Conservation (phyloP, 83 land plant species). For the Larix sibirica region DNA sequence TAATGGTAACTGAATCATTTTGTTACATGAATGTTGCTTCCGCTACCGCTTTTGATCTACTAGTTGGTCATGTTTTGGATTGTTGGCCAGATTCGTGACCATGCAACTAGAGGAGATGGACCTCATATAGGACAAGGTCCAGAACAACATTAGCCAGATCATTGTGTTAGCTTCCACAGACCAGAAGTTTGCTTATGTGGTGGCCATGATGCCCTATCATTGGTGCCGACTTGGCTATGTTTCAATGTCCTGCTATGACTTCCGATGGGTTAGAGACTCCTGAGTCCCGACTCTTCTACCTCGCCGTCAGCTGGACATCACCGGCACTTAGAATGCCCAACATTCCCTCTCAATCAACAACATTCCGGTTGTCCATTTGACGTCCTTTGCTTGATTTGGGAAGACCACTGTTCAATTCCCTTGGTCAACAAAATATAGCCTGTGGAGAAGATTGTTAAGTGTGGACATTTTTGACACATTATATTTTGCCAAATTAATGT, state of each 20-base stretch:
- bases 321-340: neutral
- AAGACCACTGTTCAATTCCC: too few species aligned
- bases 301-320: neutral
- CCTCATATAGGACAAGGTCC: neutral
- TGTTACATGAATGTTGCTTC: too few species aligned
- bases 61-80: too few species aligned
- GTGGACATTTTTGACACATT: too few species aligned
- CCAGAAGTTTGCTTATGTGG: neutral
- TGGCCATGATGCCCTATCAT: neutral
- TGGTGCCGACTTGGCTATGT: neutral
- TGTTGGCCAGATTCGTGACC: neutral
- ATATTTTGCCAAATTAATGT: too few species aligned
- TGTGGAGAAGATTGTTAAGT: too few species aligned
- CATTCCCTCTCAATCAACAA: neutral
- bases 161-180: neutral
- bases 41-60: too few species aligned
- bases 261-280: neutral
- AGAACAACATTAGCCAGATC: neutral
- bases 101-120: neutral
- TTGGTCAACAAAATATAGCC: too few species aligned
- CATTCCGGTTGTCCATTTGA: neutral
- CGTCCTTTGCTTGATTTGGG: too few species aligned
- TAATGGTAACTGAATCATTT: too few species aligned
- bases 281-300: neutral
- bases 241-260: neutral